Percentiles rank a stretch among this genome's conserved stretches.
phyloP scores from a whole-genome alignment of 2,329 filamentous ascomycete species.

The Ophioceras dolichostomum region DNA sequence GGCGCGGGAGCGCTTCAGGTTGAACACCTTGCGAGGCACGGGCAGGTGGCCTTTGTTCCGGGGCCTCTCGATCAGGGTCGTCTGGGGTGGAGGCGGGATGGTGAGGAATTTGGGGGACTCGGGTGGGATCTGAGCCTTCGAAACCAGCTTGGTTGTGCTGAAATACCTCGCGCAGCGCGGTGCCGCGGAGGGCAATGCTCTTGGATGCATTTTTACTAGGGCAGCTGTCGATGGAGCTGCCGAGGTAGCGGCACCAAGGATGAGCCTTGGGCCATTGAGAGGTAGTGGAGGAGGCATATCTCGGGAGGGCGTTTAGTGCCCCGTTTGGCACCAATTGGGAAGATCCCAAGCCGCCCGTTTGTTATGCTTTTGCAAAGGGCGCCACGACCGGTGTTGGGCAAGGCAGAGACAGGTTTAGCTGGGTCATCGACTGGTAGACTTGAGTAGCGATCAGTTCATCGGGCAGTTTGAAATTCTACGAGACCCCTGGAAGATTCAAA shows the following conservation, averaged over 20 bases:
- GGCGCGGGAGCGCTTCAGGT: slow-evolving; percentile 26
- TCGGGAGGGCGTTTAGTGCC: not conserved
- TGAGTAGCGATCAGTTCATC: too few relatives aligned
- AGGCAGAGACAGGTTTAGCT: too few relatives aligned
- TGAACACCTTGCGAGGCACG: slow-evolving; percentile 71
- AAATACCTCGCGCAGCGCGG: slow-evolving; percentile 7
- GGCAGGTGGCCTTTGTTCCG: slow-evolving; percentile 69
- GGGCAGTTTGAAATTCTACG: not conserved
- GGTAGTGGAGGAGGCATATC: slow-evolving; percentile 14
- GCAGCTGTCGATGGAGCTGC: too few relatives aligned
- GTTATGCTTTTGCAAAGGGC: too few relatives aligned
- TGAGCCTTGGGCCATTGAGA: slow-evolving; percentile 4
- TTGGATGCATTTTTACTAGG: too few relatives aligned
- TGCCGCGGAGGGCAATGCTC: not conserved
- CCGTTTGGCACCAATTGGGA: not conserved
- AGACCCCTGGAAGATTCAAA: not conserved
- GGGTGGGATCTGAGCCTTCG: slow-evolving; percentile 51
- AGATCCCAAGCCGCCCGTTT: not conserved
- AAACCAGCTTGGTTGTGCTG: slow-evolving; percentile 14
- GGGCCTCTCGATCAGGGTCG: slow-evolving; percentile 33
- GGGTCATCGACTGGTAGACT: too few relatives aligned
- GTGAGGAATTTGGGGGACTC: slow-evolving; percentile 84
- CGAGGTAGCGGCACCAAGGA: not conserved
- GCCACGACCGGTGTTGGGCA: too few relatives aligned
- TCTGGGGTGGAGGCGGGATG: slow-evolving; percentile 65